Conservation (phyloP, 208 protist genomes). For the Leishmania arabica region DNA sequence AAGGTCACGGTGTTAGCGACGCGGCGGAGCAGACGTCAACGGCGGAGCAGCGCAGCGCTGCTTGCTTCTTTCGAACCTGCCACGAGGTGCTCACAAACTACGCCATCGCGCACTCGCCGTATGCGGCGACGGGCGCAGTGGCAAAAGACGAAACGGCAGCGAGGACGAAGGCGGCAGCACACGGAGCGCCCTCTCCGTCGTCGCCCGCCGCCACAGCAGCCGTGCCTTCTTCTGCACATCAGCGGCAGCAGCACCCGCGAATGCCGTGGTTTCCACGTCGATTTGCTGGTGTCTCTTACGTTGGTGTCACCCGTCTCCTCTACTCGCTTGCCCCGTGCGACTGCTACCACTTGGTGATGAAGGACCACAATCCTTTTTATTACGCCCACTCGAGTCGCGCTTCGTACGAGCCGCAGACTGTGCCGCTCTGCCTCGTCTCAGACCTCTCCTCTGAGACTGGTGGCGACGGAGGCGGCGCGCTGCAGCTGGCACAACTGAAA, state of each 20-base stretch:
- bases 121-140: neutral
- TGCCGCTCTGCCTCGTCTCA: constrained; percentile 63
- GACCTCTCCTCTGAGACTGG: constrained; percentile 37
- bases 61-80: constrained; percentile 55
- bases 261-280: constrained; percentile 2
- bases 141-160: constrained; percentile 1
- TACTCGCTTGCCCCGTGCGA: constrained; percentile 78
- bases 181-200: neutral
- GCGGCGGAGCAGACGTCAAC: constrained; percentile 27
- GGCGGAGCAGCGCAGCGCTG: constrained; percentile 37
- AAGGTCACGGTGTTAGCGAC: constrained; percentile 1
- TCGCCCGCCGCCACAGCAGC: neutral
- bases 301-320: constrained; percentile 59
- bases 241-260: neutral
- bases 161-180: neutral
- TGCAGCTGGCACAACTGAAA: neutral
- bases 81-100: constrained; percentile 57
- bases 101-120: constrained; percentile 27
- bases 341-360: constrained; percentile 71
- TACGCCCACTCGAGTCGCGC: constrained; percentile 58
- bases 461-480: neutral
- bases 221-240: neutral
- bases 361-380: constrained; percentile 67
- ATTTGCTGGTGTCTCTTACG: constrained; percentile 36
- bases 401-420: constrained; percentile 51